These are phyloP conservation scores for Pyracantha coccinea DNA, from an alignment of 331 rosid species.

Conservation along the genomic window DNA sequence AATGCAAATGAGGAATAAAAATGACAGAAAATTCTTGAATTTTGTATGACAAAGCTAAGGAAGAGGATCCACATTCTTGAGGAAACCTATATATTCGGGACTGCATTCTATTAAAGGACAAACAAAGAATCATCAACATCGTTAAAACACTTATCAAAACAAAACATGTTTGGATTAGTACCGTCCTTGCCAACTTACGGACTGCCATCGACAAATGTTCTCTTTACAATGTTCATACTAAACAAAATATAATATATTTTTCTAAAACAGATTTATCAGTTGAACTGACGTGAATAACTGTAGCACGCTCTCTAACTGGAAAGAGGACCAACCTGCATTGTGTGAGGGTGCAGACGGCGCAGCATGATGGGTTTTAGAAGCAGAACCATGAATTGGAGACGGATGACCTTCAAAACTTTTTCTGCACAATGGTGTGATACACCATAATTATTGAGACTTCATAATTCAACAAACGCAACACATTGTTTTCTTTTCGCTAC, in stretches of 20 bases:
- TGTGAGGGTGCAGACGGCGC: slow-evolving; percentile 21
- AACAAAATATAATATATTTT: not conserved
- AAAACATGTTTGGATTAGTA: no score
- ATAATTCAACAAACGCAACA: not conserved
- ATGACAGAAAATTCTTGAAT: not conserved
- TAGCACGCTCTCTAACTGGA: not conserved
- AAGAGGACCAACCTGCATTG: slow-evolving; percentile 31
- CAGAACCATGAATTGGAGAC: slow-evolving; percentile 7
- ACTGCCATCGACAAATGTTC: no score
- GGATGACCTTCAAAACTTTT: slow-evolving; percentile 35
- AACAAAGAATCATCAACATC: not conserved
- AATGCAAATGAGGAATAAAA: slow-evolving; percentile 1
- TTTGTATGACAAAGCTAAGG: not conserved
- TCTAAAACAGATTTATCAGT: not conserved
- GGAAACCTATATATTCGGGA: not conserved
- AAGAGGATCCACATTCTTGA: not conserved
- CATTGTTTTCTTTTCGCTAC: no score
- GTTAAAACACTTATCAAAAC: no score
- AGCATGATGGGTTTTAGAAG: slow-evolving; percentile 19
- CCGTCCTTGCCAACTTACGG: no score
- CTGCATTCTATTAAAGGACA: not conserved
- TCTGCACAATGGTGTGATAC: slow-evolving; percentile 33
- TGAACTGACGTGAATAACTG: not conserved
- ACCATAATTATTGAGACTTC: not conserved
- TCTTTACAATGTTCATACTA: no score